A percentile compares a stretch with the other conserved stretches of the same genome.
Evolutionary conservation across 2,329 filamentous ascomycete species (phyloP).

Genomic region (Scedosporium dehoogii): DNA sequence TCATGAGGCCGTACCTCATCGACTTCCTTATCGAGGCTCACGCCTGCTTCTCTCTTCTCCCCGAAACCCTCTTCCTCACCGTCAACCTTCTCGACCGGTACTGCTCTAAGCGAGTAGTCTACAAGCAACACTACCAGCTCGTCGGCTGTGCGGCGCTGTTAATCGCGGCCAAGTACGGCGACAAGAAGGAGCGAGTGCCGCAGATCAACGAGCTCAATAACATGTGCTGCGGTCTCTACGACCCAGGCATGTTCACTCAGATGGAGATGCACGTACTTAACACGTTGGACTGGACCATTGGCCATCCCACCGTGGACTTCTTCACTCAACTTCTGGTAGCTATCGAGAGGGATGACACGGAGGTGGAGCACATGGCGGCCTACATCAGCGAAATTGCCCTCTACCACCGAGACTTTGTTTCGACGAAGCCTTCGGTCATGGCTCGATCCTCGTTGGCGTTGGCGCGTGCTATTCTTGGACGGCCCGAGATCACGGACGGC

Average conservation of each 20-base stretch:
- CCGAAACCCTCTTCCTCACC: slow-evolving; percentile 90
- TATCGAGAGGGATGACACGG: slow-evolving; percentile 67
- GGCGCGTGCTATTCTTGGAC: slow-evolving; percentile 74
- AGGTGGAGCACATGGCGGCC: slow-evolving; percentile 87
- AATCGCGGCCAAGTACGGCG: slow-evolving; percentile 96
- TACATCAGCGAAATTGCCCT: slow-evolving; percentile 93
- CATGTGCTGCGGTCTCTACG: slow-evolving; percentile 98
- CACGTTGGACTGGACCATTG: slow-evolving; percentile 91
- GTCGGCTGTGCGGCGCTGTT: slow-evolving; percentile 93
- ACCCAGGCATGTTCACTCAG: slow-evolving; percentile 99
- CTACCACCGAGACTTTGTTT: slow-evolving; percentile 96
- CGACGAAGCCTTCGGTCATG: slow-evolving; percentile 82
- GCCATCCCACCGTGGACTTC: slow-evolving; percentile 90
- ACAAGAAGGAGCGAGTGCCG: slow-evolving; percentile 97
- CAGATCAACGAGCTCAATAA: slow-evolving; percentile 95
- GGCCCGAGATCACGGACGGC: slow-evolving; percentile 63
- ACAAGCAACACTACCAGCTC: slow-evolving; percentile 97
- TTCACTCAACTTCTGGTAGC: slow-evolving; percentile 82
- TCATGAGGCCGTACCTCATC: slow-evolving; percentile 90
- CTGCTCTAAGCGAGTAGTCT: slow-evolving; percentile 94
- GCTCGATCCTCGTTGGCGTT: slow-evolving; percentile 79
- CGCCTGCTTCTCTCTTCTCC: slow-evolving; percentile 83
- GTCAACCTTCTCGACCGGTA: slow-evolving; percentile 96
- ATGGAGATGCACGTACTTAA: slow-evolving; percentile 99
- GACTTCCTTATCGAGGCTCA: slow-evolving; percentile 98